These are phyloP conservation scores for Clausena lansium DNA, from an alignment of 345 rosid genomes.

Conservation along the genomic window DNA sequence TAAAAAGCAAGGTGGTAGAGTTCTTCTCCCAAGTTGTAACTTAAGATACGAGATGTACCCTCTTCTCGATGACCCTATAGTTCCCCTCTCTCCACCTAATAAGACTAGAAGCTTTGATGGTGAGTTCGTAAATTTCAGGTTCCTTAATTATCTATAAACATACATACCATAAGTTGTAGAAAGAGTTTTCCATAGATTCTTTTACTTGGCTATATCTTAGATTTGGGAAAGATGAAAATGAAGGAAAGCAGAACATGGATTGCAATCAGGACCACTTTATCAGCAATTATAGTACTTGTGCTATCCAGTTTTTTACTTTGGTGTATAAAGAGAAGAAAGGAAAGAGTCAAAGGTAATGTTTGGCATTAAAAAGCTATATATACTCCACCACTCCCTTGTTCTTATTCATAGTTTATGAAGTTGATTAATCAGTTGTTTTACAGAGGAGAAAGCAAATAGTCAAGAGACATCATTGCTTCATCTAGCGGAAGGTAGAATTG, in stretches of 20 bases:
- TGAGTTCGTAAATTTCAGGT: neutral
- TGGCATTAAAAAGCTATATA: neutral
- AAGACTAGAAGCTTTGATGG: neutral
- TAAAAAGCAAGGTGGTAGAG: neutral
- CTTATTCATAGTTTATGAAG: neutral
- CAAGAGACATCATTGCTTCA: neutral
- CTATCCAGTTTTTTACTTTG: neutral
- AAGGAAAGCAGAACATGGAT: constrained; percentile 2
- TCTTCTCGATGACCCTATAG: neutral
- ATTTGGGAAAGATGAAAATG: neutral
- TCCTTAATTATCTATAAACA: neutral
- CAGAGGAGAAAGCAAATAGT: neutral
- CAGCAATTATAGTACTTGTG: neutral
- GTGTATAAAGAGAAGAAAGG: neutral
- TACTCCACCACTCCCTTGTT: neutral
- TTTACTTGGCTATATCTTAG: neutral
- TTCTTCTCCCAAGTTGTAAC: constrained; percentile 12
- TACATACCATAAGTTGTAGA: neutral
- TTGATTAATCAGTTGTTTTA: neutral
- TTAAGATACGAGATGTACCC: constrained; percentile 15
- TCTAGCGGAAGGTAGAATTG: neutral
- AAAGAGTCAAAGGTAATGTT: neutral
- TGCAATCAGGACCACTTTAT: constrained; percentile 6
- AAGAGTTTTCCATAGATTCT: neutral
- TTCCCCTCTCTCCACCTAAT: neutral